These are phyloP conservation scores for Platanus orientalis DNA, from an alignment of 164 flowering plant species.

Conservation along the genomic window DNA sequence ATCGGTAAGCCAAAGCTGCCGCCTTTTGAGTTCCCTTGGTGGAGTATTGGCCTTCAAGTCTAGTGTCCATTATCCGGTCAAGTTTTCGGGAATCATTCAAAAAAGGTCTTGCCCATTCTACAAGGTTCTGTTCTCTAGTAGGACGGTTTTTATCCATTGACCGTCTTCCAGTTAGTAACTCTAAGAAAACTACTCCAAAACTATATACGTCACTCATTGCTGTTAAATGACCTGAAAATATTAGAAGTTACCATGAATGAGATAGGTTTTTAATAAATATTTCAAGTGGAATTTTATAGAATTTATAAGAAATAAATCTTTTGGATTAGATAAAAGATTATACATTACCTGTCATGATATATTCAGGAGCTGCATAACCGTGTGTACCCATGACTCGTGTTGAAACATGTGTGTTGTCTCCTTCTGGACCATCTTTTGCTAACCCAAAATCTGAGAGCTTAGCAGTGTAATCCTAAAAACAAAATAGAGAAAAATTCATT, in stretches of 20 bases:
- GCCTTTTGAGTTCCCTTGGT: slow-evolving; percentile 56
- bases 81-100: slow-evolving; percentile 56
- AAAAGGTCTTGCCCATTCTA: slow-evolving; percentile 62
- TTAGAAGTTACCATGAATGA: too few relatives aligned
- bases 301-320: too few relatives aligned
- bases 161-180: slow-evolving; percentile 66
- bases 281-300: too few relatives aligned
- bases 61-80: slow-evolving; percentile 56
- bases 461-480: slow-evolving; percentile 60
- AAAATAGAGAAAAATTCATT: not conserved
- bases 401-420: slow-evolving; percentile 63
- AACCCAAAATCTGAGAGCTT: slow-evolving; percentile 91
- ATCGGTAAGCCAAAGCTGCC: slow-evolving; percentile 67
- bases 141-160: slow-evolving; percentile 63
- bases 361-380: slow-evolving; percentile 95
- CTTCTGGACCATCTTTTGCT: slow-evolving; percentile 83
- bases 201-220: slow-evolving; percentile 82
- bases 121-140: slow-evolving; percentile 51
- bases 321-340: too few relatives aligned
- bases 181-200: slow-evolving; percentile 82
- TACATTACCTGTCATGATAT: slow-evolving; percentile 61
- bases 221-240: slow-evolving; percentile 75
- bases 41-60: slow-evolving; percentile 80
- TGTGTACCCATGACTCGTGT: slow-evolving; percentile 87
- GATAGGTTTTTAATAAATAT: too few relatives aligned